phyloP scores from a whole-genome alignment of 495 filamentous ascomycete genomes.

The Penicillium paradoxum region DNA sequence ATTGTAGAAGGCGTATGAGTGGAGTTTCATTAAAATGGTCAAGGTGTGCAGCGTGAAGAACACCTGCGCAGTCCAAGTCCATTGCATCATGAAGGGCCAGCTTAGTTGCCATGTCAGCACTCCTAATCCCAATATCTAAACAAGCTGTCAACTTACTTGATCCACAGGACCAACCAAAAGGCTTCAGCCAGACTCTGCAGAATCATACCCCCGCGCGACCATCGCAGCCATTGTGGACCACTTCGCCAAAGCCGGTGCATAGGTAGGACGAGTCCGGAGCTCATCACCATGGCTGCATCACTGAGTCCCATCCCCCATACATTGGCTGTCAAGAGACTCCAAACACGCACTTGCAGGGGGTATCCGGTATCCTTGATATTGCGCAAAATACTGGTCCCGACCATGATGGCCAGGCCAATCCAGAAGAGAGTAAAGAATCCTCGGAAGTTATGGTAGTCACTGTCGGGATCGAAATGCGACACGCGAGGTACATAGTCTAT shows the following conservation, averaged over 20 bases:
- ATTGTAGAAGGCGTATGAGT: conserved; percentile 97
- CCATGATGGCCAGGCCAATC: conserved; percentile 96
- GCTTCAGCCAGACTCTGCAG: conserved; percentile 79
- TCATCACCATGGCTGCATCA: conserved; percentile 78
- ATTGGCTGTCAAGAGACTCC: conserved; percentile 79
- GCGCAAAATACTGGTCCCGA: conserved; percentile 81
- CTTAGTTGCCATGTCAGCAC: conserved; percentile 34
- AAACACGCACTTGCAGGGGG: conserved; percentile 76
- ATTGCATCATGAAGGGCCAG: conserved; percentile 79
- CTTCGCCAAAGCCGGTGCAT: conserved; percentile 63
- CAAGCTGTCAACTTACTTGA: conserved; percentile 48
- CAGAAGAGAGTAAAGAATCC: conserved; percentile 98
- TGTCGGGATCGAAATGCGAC: conserved; percentile 90
- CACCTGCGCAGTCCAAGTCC: conserved; percentile 95
- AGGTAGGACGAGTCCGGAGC: conserved; percentile 65
- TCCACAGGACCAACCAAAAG: conserved; percentile 77
- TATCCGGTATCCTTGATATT: conserved; percentile 94
- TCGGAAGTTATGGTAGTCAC: conserved; percentile 89
- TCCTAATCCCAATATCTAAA: neutral
- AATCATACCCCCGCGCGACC: conserved; percentile 69
- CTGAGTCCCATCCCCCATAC: conserved; percentile 80
- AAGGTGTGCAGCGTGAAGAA: conserved; percentile 90
- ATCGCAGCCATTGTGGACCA: conserved; percentile 55
- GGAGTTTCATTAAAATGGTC: conserved; percentile 95
- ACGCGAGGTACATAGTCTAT: conserved; percentile 89